phyloP scores from a whole-genome alignment of 148 eudicot genomes.

The Vaccinium myrtillus region DNA sequence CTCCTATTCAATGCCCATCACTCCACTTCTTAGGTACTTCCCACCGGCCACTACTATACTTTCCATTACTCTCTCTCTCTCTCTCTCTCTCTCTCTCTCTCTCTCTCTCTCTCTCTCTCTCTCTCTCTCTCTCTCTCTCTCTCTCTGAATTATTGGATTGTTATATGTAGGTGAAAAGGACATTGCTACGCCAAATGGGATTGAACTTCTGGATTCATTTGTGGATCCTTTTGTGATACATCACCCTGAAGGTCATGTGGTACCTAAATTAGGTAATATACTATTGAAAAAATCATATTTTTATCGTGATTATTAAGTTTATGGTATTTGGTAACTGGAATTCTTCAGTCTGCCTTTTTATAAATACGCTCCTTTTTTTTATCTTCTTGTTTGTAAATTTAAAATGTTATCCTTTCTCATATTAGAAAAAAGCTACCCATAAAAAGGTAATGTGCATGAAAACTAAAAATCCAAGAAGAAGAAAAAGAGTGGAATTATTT shows the following conservation, averaged over 20 bases:
- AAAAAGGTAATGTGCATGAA: too few species aligned
- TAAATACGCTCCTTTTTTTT: background rate
- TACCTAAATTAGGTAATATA: constrained; percentile 26
- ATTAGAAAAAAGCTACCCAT: too few species aligned
- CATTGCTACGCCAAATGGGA: constrained; percentile 9
- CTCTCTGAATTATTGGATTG: too few species aligned
- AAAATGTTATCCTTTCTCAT: too few species aligned
- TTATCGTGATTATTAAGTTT: too few species aligned
- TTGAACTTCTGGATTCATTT: constrained; percentile 23
- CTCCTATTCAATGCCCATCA: constrained; percentile 1
- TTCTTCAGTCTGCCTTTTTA: background rate
- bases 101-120: too few species aligned
- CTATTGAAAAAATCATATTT: background rate
- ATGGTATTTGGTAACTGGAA: too few species aligned
- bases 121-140: background rate
- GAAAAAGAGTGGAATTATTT: too few species aligned
- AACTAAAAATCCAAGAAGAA: too few species aligned
- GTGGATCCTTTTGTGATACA: constrained; percentile 28
- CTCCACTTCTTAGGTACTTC: constrained; percentile 25
- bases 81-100: background rate
- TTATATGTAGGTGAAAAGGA: constrained; percentile 27
- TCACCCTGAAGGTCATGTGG: constrained; percentile 28
- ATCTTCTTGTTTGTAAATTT: background rate
- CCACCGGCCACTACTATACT: too few species aligned
- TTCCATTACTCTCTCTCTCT: background rate